These are phyloP conservation scores for Hymenoscyphus albidus DNA, from an alignment of 2,329 filamentous ascomycete genomes.

Conservation along the genomic window DNA sequence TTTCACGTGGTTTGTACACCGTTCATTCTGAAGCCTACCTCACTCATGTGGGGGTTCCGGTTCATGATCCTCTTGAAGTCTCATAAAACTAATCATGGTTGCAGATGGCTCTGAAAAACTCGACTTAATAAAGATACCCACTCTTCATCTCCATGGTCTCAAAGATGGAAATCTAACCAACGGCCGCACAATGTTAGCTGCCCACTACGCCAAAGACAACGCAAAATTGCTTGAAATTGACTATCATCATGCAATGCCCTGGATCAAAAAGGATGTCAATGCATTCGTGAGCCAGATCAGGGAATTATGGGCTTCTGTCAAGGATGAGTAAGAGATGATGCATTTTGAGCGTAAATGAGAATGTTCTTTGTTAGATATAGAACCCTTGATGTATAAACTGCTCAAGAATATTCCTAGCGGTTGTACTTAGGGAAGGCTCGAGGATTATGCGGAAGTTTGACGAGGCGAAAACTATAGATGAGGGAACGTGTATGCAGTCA, in stretches of 20 bases:
- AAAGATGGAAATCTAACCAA: slow-evolving; percentile 20
- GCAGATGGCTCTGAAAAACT: slow-evolving; percentile 11
- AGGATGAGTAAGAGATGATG: neutral
- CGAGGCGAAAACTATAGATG: neutral
- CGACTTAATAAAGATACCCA: slow-evolving; percentile 20
- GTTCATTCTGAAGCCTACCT: neutral
- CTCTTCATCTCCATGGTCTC: slow-evolving; percentile 24
- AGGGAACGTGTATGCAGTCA: neutral
- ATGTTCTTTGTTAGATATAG: neutral
- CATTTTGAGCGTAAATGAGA: neutral
- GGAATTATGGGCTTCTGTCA: neutral
- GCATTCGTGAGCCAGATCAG: slow-evolving; percentile 12
- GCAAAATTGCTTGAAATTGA: slow-evolving; percentile 22
- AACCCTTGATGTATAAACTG: neutral
- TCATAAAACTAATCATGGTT: neutral
- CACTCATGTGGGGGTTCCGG: neutral
- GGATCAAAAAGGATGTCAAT: slow-evolving; percentile 21
- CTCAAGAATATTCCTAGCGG: neutral
- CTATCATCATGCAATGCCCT: slow-evolving; percentile 30
- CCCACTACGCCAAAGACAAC: slow-evolving; percentile 19
- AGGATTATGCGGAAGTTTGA: neutral
- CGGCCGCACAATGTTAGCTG: slow-evolving; percentile 19
- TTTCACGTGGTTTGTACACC: slow-evolving; percentile 18
- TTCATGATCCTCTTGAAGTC: neutral
- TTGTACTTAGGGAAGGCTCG: neutral